Evolutionary conservation across 1,284 basidiomycete species (phyloP).

Genomic region (Heterobasidion irregulare): DNA sequence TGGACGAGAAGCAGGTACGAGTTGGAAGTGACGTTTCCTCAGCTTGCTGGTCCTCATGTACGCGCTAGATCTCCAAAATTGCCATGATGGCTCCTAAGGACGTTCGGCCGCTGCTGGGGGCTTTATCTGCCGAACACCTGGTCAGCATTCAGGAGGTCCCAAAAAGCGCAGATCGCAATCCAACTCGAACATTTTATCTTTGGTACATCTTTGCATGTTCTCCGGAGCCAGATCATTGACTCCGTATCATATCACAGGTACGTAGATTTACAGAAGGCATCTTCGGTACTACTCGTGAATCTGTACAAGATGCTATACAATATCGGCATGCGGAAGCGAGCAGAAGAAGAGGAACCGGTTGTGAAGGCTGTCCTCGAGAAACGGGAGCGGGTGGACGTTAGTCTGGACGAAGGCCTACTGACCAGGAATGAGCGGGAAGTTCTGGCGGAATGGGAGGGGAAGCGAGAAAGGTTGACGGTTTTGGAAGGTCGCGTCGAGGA

Average conservation of each 20-base stretch:
- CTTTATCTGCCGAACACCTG: conserved; percentile 72
- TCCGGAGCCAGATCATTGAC: no score
- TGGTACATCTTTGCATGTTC: conserved; percentile 46
- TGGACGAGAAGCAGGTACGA: conserved; percentile 89
- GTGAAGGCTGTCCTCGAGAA: conserved; percentile 72
- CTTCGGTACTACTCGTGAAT: conserved; percentile 63
- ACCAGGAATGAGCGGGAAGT: conserved; percentile 66
- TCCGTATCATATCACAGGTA: conserved; percentile 37
- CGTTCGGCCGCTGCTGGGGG: conserved; percentile 74
- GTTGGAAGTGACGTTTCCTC: neutral
- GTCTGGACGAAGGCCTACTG: conserved; percentile 59
- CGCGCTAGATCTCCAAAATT: conserved; percentile 78
- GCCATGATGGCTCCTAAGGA: conserved; percentile 90
- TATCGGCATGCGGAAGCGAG: conserved; percentile 60
- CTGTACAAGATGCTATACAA: conserved; percentile 88
- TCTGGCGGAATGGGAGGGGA: conserved; percentile 59
- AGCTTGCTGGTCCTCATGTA: neutral
- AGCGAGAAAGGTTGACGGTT: conserved; percentile 62
- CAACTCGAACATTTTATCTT: conserved; percentile 79
- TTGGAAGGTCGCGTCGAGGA: conserved; percentile 80
- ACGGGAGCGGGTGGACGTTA: conserved; percentile 73
- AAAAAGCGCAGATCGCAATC: conserved; percentile 80
- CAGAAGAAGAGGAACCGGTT: conserved; percentile 59
- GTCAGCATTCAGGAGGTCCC: conserved; percentile 90
- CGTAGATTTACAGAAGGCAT: conserved; percentile 79